A percentile compares a stretch with the other conserved stretches of the same genome.
phyloP scores from a whole-genome alignment of 768 basidiomycete species.

The Lactifluus volemus region DNA sequence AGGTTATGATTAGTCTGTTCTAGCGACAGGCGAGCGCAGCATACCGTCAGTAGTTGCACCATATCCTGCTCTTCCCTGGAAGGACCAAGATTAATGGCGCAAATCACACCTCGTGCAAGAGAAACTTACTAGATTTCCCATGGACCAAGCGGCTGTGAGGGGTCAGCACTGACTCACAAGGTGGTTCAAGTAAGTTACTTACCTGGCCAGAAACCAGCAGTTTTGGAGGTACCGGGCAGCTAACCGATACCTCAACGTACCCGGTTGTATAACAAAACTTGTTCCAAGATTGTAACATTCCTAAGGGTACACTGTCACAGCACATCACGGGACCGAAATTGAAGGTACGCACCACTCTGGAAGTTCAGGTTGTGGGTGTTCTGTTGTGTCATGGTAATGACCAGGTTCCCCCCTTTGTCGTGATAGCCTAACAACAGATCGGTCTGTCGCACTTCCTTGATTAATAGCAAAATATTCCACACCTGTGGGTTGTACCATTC shows the following conservation, averaged over 20 bases:
- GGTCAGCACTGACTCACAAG: background rate
- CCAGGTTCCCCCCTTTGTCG: slow-evolving; percentile 72
- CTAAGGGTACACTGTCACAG: background rate
- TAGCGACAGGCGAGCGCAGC: background rate
- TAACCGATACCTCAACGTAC: slow-evolving; percentile 77
- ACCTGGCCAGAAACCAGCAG: slow-evolving; percentile 85
- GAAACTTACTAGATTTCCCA: slow-evolving; percentile 53
- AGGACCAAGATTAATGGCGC: background rate
- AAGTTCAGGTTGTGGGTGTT: slow-evolving; percentile 77
- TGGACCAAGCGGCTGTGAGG: slow-evolving; percentile 52
- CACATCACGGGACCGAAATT: background rate
- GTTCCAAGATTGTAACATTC: slow-evolving; percentile 81
- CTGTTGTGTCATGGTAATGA: slow-evolving; percentile 69
- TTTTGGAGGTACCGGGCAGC: slow-evolving; percentile 55
- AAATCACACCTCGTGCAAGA: background rate
- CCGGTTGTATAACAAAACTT: slow-evolving; percentile 93
- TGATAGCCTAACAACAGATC: slow-evolving; percentile 40
- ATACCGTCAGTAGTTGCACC: slow-evolving; percentile 80
- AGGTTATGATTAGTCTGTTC: background rate
- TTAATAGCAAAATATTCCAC: slow-evolving; percentile 18
- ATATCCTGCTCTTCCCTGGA: slow-evolving; percentile 74
- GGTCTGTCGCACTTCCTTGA: background rate
- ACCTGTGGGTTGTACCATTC: slow-evolving; percentile 82
- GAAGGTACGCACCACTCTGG: slow-evolving; percentile 48
- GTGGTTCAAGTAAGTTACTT: slow-evolving; percentile 22